Base-by-base conservation (phyloP, 2,329 filamentous ascomycete species). In the Colletotrichum sp. region DNA sequence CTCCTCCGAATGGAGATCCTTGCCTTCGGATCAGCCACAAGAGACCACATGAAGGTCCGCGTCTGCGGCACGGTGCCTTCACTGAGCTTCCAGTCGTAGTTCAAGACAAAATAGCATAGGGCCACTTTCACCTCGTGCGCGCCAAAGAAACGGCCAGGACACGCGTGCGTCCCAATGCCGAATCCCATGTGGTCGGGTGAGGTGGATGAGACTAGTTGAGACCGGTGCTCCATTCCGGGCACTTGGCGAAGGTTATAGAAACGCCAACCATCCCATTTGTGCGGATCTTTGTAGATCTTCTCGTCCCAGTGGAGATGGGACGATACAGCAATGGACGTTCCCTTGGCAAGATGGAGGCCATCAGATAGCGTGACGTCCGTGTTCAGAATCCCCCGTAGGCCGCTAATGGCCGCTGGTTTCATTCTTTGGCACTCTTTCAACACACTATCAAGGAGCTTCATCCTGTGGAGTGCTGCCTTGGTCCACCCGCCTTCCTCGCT, bases 61-160 rank as follows among this genome's bases (percentile, higher is more conserved):
- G 67, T 69, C 24, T 69, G 67, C 9, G 67, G 67, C 16, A 63
- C 29, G 24, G 18, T 4, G 2, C 47, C 67, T 24, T 64, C 67
- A 6, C 38, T 29, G 15, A 59, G 34, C 65, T 61, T 68, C 71
- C 76, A 75, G 64, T 87, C 85, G 75, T 86, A 86, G 27, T 79
- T 82, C 2, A 87, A 82, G 55, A 87, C 75, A 6, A 84, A 78
- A 69, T 84, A 78, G 2, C 82, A 81, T 7, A 87, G 75, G 33
- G 86, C 81, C 66, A 86, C 76, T 77, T 87, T 87, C 78, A 86
- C 83, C 80, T 87, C 83, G 75, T 85, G 82, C 31, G 80, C 78
- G 13, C 85, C 85, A 70, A 87, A 86, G 82, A 86, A 87, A 1
- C 85, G 81, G 1, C 85, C 85, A 0, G 84, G 84, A 67, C 83